A percentile compares a stretch with the other conserved stretches of the same genome.
Evolutionary conservation across 768 basidiomycete genomes (phyloP).

Genomic region (Trametes punicea): DNA sequence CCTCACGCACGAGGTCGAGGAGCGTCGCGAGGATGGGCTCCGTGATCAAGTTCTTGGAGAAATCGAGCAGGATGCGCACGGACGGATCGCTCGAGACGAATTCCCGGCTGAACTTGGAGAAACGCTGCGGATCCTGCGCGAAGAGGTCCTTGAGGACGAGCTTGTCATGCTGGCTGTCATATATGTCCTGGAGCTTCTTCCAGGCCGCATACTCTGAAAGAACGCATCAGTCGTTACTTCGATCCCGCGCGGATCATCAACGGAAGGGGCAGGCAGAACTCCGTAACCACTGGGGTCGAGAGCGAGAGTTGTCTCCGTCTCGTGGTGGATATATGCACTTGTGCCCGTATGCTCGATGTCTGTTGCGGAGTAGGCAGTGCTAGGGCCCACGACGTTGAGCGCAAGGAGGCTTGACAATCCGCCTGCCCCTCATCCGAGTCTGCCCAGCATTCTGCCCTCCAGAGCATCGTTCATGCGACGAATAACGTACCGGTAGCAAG

Average conservation of each 20-base stretch:
- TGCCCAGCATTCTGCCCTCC: neutral
- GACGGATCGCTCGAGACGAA: conserved; percentile 68
- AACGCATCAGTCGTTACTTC: neutral
- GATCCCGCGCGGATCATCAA: no score
- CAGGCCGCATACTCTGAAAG: conserved; percentile 78
- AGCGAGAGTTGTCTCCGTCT: no score
- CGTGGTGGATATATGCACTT: neutral
- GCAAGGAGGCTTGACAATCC: neutral
- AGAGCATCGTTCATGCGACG: neutral
- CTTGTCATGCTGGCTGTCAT: conserved; percentile 65
- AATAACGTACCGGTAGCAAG: conserved; percentile 53
- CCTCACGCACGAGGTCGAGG: conserved; percentile 79
- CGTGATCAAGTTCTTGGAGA: conserved; percentile 95
- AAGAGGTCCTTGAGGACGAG: conserved; percentile 94
- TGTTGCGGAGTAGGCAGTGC: no score
- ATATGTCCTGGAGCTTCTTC: conserved; percentile 85
- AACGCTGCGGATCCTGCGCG: conserved; percentile 80
- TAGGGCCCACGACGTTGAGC: neutral
- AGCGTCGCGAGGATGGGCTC: conserved; percentile 77
- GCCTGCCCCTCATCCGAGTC: neutral
- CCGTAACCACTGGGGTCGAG: neutral
- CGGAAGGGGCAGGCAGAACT: neutral
- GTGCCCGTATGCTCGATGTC: neutral
- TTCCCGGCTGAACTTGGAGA: conserved; percentile 76
- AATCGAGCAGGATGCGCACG: conserved; percentile 88